Evolutionary conservation across 805 yeast genomes (phyloP), one percentile per base, ranked within the genome.

Genomic region (Yarrowia bubula): DNA sequence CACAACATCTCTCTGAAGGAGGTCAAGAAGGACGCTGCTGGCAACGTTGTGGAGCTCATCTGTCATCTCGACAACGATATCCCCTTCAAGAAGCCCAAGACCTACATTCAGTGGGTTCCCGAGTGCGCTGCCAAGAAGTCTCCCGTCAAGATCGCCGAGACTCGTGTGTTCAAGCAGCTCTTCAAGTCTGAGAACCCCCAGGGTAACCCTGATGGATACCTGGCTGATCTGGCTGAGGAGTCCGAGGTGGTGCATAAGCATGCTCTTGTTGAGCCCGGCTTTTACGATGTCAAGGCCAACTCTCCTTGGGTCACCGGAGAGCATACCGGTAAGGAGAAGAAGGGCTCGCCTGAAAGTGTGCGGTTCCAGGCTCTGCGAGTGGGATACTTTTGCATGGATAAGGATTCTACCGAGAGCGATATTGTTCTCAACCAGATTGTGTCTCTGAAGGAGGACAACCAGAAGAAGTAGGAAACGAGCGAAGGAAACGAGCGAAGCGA

Each of bases 341-440:
- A 81, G 68, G 77, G 82, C 18, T 83, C 85, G 3, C 84, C 86
- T 51, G 96, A 92, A 75, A 84, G 92, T n/a, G 91, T 90, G 37
- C 85, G 99, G 77, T 95, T 95, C 91, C 99, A 95, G 80, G 99
- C 97, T 35, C 84, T 95, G 77, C 86, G 99, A 79, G 93, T 90
- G 51, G 99, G 99, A 35, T 95, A 95, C 77, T 95, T 92, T 84
- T 87, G 97, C 73, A 76, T 91, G 75, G 99, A 95, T 75, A 84
- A 83, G 70, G 98, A 93, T 69, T 78, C 90, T 65, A 78, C 81
- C 9, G 81, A 78, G 17, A 87, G 84, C 33, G 81, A 79, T 66
- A 78, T 92, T 68, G 82, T 95, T 38, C 80, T 95, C 74, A 95
- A 95, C 79, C 85, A 97, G 76, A 91, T 93, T 72, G 99, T 95